These are phyloP conservation scores for Lodderomyces oxycetoniae DNA, from an alignment of 1,139 yeast genomes.

Conservation along the genomic window DNA sequence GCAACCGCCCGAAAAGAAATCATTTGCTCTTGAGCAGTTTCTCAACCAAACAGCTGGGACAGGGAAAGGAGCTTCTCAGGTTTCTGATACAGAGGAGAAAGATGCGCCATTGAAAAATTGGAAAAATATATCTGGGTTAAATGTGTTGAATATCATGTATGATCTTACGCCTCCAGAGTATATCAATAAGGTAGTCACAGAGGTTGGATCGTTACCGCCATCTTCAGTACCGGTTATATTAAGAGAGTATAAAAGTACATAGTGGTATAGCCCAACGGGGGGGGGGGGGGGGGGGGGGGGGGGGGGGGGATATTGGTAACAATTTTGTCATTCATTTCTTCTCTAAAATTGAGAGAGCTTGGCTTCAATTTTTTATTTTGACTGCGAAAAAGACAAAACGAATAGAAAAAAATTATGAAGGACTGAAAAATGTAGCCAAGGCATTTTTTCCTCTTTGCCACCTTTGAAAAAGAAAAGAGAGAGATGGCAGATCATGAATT, in stretches of 20 bases:
- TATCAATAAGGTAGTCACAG: constrained; percentile 92
- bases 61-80: background rate
- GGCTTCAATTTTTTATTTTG: no score
- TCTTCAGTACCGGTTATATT: constrained; percentile 95
- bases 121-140: constrained; percentile 60
- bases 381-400: background rate
- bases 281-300: no score
- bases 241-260: constrained; percentile 75
- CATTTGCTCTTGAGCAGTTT: constrained; percentile 64
- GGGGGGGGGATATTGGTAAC: no score
- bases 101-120: constrained; percentile 51
- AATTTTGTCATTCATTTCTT: no score
- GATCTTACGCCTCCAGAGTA: constrained; percentile 94
- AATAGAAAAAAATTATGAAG: background rate
- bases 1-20: constrained; percentile 57
- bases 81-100: constrained; percentile 7
- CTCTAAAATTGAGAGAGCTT: no score
- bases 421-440: constrained; percentile 9
- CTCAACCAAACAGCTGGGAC: constrained; percentile 33
- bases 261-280: constrained; percentile 15
- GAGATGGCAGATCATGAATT: constrained; percentile 51
- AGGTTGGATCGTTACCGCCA: constrained; percentile 93
- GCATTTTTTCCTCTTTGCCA: background rate
- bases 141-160: constrained; percentile 79
- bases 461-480: background rate